A percentile compares a stretch with the other conserved stretches of the same genome.
phyloP scores from a whole-genome alignment of 306 rosid genomes.

The Delonix regia region DNA sequence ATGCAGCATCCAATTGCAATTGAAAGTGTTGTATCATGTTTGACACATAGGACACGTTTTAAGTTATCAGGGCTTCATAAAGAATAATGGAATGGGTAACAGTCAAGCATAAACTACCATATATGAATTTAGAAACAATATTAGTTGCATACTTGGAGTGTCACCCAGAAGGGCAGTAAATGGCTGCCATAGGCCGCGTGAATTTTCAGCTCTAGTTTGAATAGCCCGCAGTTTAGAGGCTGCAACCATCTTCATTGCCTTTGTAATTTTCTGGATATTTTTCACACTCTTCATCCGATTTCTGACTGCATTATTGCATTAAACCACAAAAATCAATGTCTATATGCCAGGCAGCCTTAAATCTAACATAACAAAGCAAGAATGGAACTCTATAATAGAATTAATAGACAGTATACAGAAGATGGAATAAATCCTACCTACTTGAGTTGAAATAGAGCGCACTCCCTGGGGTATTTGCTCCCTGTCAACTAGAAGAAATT shows the following conservation, averaged over 20 bases:
- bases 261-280: constrained; percentile 94
- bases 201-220: constrained; percentile 84
- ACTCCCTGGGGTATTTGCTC: constrained; percentile 70
- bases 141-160: constrained; percentile 64
- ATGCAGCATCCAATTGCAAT: neutral
- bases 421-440: constrained; percentile 58
- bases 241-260: constrained; percentile 99
- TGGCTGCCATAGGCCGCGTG: constrained; percentile 98
- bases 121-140: neutral
- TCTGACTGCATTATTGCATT: constrained; percentile 59
- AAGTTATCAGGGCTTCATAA: neutral
- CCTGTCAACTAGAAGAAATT: constrained; percentile 50
- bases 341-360: neutral
- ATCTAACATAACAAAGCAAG: constrained; percentile 6
- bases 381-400: neutral
- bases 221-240: constrained; percentile 93
- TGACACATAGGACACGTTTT: neutral
- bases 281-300: constrained; percentile 98
- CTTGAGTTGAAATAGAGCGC: constrained; percentile 92
- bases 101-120: neutral
- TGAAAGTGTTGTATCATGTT: neutral
- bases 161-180: constrained; percentile 96
- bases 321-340: constrained; percentile 20
- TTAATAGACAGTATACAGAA: neutral
- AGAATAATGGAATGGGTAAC: neutral